Evolutionary conservation across 2,329 filamentous ascomycete species (phyloP).

Genomic region (Paradendryphiella salina): DNA sequence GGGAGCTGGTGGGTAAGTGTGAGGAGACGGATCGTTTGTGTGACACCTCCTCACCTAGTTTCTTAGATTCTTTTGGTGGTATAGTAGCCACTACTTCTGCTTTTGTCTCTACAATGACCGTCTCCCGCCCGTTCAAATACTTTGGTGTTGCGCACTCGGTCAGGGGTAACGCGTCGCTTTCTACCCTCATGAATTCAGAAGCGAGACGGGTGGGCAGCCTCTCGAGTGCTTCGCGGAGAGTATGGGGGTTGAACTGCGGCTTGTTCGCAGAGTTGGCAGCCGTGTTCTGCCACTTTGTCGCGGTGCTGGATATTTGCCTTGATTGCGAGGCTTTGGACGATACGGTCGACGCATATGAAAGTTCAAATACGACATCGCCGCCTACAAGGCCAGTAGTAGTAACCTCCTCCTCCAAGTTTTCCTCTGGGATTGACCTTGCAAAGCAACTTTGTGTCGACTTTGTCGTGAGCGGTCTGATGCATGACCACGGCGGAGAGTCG

Average conservation of each 20-base stretch:
- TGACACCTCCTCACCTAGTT: too few relatives aligned
- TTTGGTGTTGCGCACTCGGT: slow-evolving; percentile 8
- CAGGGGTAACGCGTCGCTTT: not conserved
- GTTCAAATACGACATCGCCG: slow-evolving; percentile 19
- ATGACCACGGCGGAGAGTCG: slow-evolving; percentile 39
- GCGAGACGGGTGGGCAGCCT: slow-evolving; percentile 9
- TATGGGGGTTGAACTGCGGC: slow-evolving; percentile 22
- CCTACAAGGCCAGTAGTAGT: slow-evolving; percentile 15
- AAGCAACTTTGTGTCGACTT: slow-evolving; percentile 22
- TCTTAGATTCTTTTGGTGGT: too few relatives aligned
- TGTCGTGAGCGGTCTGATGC: slow-evolving; percentile 33
- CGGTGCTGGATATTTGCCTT: slow-evolving; percentile 28
- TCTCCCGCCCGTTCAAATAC: slow-evolving; percentile 20
- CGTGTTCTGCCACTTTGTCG: slow-evolving; percentile 33
- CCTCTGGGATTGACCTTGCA: slow-evolving; percentile 29
- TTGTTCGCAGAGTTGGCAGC: slow-evolving; percentile 26
- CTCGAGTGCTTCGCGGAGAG: slow-evolving; percentile 23
- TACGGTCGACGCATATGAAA: slow-evolving; percentile 19
- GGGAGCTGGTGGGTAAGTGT: too few relatives aligned
- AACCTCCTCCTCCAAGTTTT: slow-evolving; percentile 26
- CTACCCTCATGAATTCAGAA: slow-evolving; percentile 6
- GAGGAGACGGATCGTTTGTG: too few relatives aligned
- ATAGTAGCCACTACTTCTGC: slow-evolving; percentile 21
- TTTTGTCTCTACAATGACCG: slow-evolving; percentile 16
- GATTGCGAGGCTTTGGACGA: slow-evolving; percentile 29